A percentile compares a stretch with the other conserved stretches of the same genome.
Conservation (phyloP, 2,329 filamentous ascomycete genomes). For the Penicillium occitanis region DNA sequence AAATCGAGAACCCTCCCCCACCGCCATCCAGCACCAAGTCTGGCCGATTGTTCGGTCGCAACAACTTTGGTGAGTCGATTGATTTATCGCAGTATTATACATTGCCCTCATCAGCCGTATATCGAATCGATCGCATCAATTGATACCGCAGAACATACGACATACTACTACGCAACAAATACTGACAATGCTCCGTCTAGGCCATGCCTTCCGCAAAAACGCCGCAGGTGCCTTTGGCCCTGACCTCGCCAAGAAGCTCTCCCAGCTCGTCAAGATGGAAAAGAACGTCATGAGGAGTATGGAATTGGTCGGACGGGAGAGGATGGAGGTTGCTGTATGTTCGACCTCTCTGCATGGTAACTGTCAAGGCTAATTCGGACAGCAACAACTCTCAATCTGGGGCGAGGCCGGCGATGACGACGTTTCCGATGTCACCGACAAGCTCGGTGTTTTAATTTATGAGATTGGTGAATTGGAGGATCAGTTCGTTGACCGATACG, state of each 20-base stretch:
- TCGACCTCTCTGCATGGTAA: too few species aligned
- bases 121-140: not conserved
- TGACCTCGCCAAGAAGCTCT: constrained; percentile 95
- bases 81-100: not conserved
- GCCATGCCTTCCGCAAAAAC: constrained; percentile 61
- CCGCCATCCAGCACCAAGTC: constrained; percentile 89
- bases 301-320: constrained; percentile 89
- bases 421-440: constrained; percentile 98
- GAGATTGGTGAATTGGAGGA: constrained; percentile 98
- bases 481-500: constrained; percentile 97
- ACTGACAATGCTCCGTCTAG: constrained; percentile 39
- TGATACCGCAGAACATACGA: not conserved
- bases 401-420: constrained; percentile 94
- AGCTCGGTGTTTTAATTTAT: constrained; percentile 95
- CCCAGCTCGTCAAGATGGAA: constrained; percentile 99
- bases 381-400: constrained; percentile 99
- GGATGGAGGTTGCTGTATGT: constrained; percentile 96
- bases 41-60: constrained; percentile 81
- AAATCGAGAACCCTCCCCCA: constrained; percentile 87
- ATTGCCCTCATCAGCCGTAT: not conserved
- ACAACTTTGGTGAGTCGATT: constrained; percentile 71
- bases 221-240: constrained; percentile 61
- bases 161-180: not conserved
- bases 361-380: not conserved
- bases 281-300: constrained; percentile 99